Base-by-base conservation (phyloP, 805 yeast genomes). In the Cyberlindnera lachancei region DNA sequence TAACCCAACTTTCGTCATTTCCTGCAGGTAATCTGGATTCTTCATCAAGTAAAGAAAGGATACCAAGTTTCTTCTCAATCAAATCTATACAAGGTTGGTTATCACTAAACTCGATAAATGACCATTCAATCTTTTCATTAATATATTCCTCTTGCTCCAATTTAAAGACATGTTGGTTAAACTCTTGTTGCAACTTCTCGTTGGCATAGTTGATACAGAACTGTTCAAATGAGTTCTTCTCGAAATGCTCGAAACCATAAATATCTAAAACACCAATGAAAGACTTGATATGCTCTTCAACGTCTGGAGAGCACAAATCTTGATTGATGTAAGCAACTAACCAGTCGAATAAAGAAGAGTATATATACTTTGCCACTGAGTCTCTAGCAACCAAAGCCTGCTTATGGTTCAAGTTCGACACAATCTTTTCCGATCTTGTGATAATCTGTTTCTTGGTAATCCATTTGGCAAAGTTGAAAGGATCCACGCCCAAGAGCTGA, bases 191-290 rank as follows among this genome's bases (percentile, higher is more conserved):
- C 48, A 90, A 70, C 61, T 90, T 90, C 64, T 90, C 98, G 60
- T 88, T 88, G 27, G 96, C 96, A 57, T 88, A 88, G 58, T 88
- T 88, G 61, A 88, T 88, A 65, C 98, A 90, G 60, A 90, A 90
- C 59, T 90, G 98, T 61, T 90, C 98, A 52, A 90, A 90, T 7
- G 96, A 87, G 61, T 90, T 90, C 50, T 74, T 78, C 45, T 85
- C 88, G 56, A 90, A 90, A 60, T 90, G 96, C 60, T 90, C 98
- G 57, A 90, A 90, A 16, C 98, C 98, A 53, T 90, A 90, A 48
- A 90, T 90, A 79, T 90, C 98, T 48, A 90, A 70, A 19, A 90
- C 97, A 57, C 98, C 98, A 50, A 90, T 90, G 49, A 90, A 92
- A 2, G 85, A 72, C 28, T 69, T 61, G 34, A 79, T 69, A 23